A percentile compares a stretch with the other conserved stretches of the same genome.
Conservation (phyloP, 306 rosid genomes). For the Vigna hirtella region DNA sequence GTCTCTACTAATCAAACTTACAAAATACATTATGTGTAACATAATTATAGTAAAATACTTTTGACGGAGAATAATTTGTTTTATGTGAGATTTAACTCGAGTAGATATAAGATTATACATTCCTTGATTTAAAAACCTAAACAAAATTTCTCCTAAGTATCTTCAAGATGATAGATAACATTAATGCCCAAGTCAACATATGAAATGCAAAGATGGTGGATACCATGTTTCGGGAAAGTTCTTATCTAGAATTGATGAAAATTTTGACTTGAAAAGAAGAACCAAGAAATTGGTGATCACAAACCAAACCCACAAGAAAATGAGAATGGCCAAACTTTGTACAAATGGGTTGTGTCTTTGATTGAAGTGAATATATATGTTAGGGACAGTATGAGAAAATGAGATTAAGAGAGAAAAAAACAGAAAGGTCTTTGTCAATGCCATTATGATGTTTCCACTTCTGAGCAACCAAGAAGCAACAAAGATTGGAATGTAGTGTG, state of each 20-base stretch:
- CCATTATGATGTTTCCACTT: slow-evolving; percentile 14
- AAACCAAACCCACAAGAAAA: slow-evolving; percentile 24
- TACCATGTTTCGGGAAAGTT: neutral
- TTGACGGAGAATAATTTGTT: no score
- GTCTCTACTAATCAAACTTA: no score
- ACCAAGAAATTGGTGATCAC: neutral
- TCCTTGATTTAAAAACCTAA: no score
- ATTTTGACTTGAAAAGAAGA: slow-evolving; percentile 10
- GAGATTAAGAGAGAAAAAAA: neutral
- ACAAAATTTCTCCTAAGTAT: no score
- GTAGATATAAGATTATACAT: no score
- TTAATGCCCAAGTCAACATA: no score
- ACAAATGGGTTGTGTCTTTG: no score
- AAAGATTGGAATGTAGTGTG: slow-evolving; percentile 34
- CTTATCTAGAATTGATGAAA: neutral
- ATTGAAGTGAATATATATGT: no score
- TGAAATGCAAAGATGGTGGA: neutral
- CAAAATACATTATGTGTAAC: no score
- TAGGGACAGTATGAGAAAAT: neutral
- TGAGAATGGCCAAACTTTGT: neutral
- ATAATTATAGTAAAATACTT: no score
- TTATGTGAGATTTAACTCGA: no score
- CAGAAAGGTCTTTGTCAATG: neutral
- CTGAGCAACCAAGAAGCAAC: neutral
- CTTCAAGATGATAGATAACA: no score